Conservation (phyloP, 2,329 filamentous ascomycete genomes). For the Pseudogymnoascus sp. region DNA sequence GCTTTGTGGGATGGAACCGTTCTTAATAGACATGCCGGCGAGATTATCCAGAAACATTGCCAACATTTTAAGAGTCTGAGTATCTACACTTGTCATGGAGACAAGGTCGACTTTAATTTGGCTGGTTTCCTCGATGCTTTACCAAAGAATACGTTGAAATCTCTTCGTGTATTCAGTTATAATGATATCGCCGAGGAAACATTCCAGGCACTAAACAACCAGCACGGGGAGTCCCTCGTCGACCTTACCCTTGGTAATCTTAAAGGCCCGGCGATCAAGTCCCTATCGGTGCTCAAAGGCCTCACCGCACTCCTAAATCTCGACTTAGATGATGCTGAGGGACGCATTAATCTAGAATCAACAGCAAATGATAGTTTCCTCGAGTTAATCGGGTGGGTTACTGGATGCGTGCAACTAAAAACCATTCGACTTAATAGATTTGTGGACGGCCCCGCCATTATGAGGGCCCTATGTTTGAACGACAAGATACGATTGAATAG, state of each 20-base stretch:
- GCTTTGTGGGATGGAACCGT: constrained; percentile 54
- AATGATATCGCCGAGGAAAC: constrained; percentile 47
- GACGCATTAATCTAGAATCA: constrained; percentile 38
- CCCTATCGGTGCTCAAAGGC: constrained; percentile 39
- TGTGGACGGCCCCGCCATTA: constrained; percentile 43
- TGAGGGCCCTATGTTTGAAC: constrained; percentile 41
- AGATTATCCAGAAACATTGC: constrained; percentile 49
- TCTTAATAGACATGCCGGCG: constrained; percentile 46
- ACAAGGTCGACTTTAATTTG: constrained; percentile 48
- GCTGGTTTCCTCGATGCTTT: constrained; percentile 51
- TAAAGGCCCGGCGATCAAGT: constrained; percentile 39
- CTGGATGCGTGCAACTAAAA: constrained; percentile 42
- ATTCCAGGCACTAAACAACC: constrained; percentile 43
- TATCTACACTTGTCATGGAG: constrained; percentile 40
- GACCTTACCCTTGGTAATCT: constrained; percentile 43
- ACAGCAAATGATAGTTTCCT: constrained; percentile 45
- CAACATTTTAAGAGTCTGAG: constrained; percentile 52
- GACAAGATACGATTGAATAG: constrained; percentile 38
- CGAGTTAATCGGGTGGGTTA: constrained; percentile 46
- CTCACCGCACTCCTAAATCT: constrained; percentile 43
- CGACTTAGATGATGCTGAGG: constrained; percentile 38
- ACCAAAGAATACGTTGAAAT: constrained; percentile 46
- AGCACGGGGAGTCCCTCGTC: constrained; percentile 47
- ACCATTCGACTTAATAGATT: constrained; percentile 44
- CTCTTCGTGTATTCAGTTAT: constrained; percentile 50